Evolutionary conservation across 768 basidiomycete genomes (phyloP).

Genomic region (Trametes sanguinea): DNA sequence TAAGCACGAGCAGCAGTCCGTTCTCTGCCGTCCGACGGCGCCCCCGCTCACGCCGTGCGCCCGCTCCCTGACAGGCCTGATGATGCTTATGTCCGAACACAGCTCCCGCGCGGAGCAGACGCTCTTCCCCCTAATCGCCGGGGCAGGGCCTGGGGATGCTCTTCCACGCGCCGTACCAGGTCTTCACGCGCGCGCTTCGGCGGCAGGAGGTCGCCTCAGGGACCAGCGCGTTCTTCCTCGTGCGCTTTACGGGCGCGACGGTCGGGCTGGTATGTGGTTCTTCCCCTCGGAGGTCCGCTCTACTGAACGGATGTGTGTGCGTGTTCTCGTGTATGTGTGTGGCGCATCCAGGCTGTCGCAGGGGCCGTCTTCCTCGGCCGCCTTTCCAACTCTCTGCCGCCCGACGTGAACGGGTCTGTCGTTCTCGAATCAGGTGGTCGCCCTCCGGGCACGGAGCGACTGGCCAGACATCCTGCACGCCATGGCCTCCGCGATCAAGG

Average conservation of each 20-base stretch:
- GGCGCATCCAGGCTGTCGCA: conserved; percentile 59
- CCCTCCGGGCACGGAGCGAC: conserved; percentile 47
- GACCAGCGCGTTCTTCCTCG: conserved; percentile 86
- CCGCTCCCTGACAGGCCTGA: conserved; percentile 50
- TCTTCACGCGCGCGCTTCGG: conserved; percentile 67
- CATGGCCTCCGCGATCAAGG: conserved; percentile 66
- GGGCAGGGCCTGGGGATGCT: conserved; percentile 82
- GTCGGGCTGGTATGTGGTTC: conserved; percentile 64
- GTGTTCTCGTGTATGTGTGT: background rate
- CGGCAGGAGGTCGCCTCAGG: conserved; percentile 72
- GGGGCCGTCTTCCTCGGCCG: conserved; percentile 71
- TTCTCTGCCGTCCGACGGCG: background rate
- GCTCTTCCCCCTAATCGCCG: conserved; percentile 68
- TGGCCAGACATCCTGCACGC: conserved; percentile 50
- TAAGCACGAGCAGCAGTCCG: conserved; percentile 38
- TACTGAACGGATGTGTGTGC: background rate
- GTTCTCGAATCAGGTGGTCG: conserved; percentile 54
- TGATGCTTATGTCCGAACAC: conserved; percentile 60
- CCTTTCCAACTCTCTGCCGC: conserved; percentile 50
- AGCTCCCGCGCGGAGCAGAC: conserved; percentile 48
- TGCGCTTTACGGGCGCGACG: conserved; percentile 85
- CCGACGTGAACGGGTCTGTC: conserved; percentile 44
- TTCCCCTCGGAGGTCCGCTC: conserved; percentile 5
- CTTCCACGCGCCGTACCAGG: conserved; percentile 84
- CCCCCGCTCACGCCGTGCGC: background rate